Evolutionary conservation across 305 asterid genomes (phyloP).

Genomic region (Fraxinus latifolia): DNA sequence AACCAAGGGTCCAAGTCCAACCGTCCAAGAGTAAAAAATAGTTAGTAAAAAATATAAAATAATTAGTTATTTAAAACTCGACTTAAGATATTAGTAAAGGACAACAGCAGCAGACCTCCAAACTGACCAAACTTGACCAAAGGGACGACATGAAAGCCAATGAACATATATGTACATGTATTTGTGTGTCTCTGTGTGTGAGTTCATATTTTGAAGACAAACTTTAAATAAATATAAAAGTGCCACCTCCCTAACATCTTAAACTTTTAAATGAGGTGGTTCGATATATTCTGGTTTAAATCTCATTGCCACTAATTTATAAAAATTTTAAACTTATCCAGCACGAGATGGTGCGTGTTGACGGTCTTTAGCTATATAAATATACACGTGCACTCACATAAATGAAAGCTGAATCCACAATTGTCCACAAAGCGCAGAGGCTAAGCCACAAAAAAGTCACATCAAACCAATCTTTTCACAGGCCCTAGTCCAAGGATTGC

Average conservation of each 20-base stretch:
- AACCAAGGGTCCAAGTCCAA: too few relatives aligned
- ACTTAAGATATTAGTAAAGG: background rate
- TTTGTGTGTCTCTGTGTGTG: background rate
- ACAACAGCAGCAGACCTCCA: background rate
- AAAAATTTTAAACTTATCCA: background rate
- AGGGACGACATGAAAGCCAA: background rate
- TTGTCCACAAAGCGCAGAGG: too few relatives aligned
- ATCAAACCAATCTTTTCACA: too few relatives aligned
- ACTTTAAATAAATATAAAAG: too few relatives aligned
- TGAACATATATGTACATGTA: background rate
- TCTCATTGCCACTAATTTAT: background rate
- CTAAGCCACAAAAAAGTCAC: too few relatives aligned
- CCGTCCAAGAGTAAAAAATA: too few relatives aligned
- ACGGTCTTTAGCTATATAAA: background rate
- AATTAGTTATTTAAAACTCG: too few relatives aligned
- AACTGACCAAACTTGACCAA: background rate
- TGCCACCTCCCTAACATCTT: too few relatives aligned
- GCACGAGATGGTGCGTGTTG: background rate
- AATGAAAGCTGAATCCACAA: too few relatives aligned
- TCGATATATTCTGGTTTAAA: background rate
- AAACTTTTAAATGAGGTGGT: background rate
- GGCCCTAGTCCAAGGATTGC: background rate
- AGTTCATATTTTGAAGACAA: too few relatives aligned
- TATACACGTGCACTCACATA: too few relatives aligned
- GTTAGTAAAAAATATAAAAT: background rate